A percentile compares a stretch with the other conserved stretches of the same genome.
Evolutionary conservation across 345 rosid genomes (phyloP).

Genomic region (Brassica nigra): DNA sequence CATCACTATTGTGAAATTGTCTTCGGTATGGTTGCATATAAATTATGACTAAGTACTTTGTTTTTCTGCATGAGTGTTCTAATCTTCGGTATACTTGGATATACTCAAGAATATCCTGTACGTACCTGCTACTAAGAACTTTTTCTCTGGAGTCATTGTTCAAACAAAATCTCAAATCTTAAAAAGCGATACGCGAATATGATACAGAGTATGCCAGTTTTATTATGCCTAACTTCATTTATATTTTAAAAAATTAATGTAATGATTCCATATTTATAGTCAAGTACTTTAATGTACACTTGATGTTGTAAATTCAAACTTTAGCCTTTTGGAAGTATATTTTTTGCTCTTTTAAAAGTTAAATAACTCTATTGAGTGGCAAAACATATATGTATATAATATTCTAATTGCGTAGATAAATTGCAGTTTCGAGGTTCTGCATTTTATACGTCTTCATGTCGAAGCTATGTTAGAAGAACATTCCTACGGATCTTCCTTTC

Average conservation of each 20-base stretch:
- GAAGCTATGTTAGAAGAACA: conserved; percentile 2
- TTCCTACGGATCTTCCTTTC: conserved; percentile 25
- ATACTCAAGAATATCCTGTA: conserved; percentile 25
- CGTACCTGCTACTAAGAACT: conserved; percentile 5
- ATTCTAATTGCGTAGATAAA: not conserved
- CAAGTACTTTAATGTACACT: conserved; percentile 5
- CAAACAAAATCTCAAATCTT: conserved; percentile 32
- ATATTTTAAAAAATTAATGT: not conserved
- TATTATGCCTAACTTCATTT: not conserved
- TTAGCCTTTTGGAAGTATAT: not conserved
- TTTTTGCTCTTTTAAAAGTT: conserved; percentile 14
- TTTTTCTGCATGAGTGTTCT: not conserved
- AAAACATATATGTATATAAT: not conserved
- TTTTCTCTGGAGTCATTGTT: conserved; percentile 22
- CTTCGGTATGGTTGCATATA: too few species aligned
- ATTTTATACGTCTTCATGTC: conserved; percentile 7
- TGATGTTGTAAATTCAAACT: not conserved
- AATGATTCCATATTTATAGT: not conserved
- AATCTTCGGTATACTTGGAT: conserved; percentile 24
- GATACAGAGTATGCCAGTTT: conserved; percentile 18
- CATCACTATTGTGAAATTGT: too few species aligned
- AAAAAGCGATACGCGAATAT: conserved; percentile 26
- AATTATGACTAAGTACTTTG: not conserved
- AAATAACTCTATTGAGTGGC: conserved; percentile 8
- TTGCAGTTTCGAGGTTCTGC: conserved; percentile 18